Percentiles rank a stretch among this genome's conserved stretches.
Conservation (phyloP, 2,329 filamentous ascomycete genomes). For the Alternaria solani region DNA sequence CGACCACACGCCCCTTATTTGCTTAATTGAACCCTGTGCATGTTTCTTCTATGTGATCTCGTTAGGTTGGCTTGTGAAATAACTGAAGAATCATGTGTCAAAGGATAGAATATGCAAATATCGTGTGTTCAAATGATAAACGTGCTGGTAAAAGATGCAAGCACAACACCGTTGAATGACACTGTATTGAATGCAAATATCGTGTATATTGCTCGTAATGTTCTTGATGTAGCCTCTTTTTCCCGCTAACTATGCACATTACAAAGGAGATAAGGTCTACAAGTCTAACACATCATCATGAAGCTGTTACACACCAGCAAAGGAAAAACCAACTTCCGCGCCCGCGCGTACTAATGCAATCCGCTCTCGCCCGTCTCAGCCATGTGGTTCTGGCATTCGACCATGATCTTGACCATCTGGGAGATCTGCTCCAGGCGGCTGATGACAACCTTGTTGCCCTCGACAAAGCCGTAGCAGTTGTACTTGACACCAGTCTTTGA, state of each 20-base stretch:
- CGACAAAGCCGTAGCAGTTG: conserved; percentile 82
- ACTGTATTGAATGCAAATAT: background rate
- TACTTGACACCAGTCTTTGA: conserved; percentile 84
- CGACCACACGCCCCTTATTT: background rate
- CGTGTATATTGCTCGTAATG: conserved; percentile 1
- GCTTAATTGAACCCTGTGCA: no score
- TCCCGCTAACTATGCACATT: conserved; percentile 1
- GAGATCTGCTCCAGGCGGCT: conserved; percentile 78
- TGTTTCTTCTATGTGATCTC: no score
- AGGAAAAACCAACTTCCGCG: conserved; percentile 2
- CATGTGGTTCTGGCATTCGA: conserved; percentile 51
- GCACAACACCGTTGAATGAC: no score
- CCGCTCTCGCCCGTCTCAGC: conserved; percentile 50
- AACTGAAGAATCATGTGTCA: background rate
- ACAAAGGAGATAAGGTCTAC: conserved; percentile 7
- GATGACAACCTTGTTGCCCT: conserved; percentile 84
- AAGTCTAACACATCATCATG: conserved; percentile 5
- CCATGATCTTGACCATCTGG: conserved; percentile 71
- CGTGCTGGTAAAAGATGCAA: no score
- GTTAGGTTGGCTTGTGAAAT: no score
- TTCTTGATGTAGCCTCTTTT: background rate
- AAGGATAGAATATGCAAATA: background rate
- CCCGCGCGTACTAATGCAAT: conserved; percentile 30
- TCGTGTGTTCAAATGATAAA: background rate
- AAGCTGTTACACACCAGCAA: conserved; percentile 3